A percentile compares a stretch with the other conserved stretches of the same genome.
These are phyloP conservation scores for Sordariomycetes sp. DNA, from an alignment of 2,329 filamentous ascomycete genomes.

Conservation along the genomic window DNA sequence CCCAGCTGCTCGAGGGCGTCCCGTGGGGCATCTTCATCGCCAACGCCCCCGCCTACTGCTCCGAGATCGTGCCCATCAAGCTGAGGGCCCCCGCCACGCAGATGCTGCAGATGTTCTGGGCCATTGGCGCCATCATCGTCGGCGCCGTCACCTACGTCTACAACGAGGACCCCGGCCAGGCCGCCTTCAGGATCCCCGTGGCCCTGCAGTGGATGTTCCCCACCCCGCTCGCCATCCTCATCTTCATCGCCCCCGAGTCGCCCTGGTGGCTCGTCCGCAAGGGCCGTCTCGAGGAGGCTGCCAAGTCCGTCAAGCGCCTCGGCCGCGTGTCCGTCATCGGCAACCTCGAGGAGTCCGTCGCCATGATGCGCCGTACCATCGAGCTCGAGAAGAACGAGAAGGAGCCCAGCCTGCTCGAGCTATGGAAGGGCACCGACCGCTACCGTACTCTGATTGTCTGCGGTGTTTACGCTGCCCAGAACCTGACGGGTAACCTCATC, in stretches of 20 bases:
- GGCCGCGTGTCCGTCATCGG: conserved; percentile 18
- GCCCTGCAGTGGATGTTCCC: conserved; percentile 52
- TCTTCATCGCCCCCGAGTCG: conserved; percentile 39
- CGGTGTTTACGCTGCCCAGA: conserved; percentile 48
- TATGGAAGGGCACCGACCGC: conserved; percentile 44
- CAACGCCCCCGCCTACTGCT: conserved; percentile 28
- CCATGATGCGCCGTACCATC: conserved; percentile 48
- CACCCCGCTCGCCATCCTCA: conserved; percentile 17
- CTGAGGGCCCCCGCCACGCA: conserved; percentile 47
- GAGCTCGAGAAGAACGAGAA: conserved; percentile 36
- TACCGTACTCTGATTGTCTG: conserved; percentile 47
- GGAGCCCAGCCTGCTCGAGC: conserved; percentile 37
- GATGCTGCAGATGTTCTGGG: conserved; percentile 57
- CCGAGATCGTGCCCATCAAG: conserved; percentile 48
- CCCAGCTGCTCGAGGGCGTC: conserved; percentile 49
- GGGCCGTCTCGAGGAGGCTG: conserved; percentile 31
- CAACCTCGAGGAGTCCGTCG: conserved; percentile 27
- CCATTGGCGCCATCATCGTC: conserved; percentile 51
- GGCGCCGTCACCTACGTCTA: conserved; percentile 43
- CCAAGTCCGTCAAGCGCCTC: conserved; percentile 35
- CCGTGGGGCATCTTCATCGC: conserved; percentile 53
- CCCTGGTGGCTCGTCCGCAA: conserved; percentile 47
- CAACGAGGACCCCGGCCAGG: conserved; percentile 6
- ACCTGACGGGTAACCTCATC: conserved; percentile 51
- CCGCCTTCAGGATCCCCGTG: conserved; percentile 33